Evolutionary conservation across 441 rosid genomes (phyloP).

Genomic region (Biscutella laevigata): DNA sequence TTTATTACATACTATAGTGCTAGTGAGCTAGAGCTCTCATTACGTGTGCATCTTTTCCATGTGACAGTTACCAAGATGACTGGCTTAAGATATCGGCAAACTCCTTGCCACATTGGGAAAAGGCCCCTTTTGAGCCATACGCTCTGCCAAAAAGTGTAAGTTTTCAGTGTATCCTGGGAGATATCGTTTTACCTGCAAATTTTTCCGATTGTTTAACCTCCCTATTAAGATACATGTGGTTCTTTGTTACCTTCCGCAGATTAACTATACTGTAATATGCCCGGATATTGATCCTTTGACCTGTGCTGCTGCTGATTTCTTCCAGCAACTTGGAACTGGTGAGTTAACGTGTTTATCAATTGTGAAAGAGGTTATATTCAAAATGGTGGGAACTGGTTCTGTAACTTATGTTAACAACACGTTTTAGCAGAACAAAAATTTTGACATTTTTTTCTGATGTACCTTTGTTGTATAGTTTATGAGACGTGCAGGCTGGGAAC

Average conservation of each 20-base stretch:
- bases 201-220: neutral
- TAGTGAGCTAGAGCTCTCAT: constrained; percentile 3
- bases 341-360: constrained; percentile 24
- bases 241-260: constrained; percentile 45
- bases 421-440: neutral
- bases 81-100: constrained; percentile 92
- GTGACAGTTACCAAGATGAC: constrained; percentile 94
- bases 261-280: constrained; percentile 77
- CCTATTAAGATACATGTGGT: constrained; percentile 1
- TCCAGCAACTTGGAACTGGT: constrained; percentile 98
- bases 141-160: constrained; percentile 84
- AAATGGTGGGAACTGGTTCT: constrained; percentile 3
- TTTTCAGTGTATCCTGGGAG: constrained; percentile 7
- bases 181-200: constrained; percentile 18
- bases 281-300: constrained; percentile 97
- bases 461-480: constrained; percentile 51
- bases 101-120: constrained; percentile 92
- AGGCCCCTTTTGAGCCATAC: constrained; percentile 97
- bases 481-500: constrained; percentile 95
- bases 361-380: neutral
- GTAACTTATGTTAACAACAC: neutral
- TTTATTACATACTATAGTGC: neutral
- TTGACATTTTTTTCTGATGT: neutral
- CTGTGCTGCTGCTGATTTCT: constrained; percentile 90
- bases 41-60: constrained; percentile 6